Evolutionary conservation across 306 rosid species (phyloP), one percentile per base, ranked within the genome.

Genomic region (Trifolium repens): DNA sequence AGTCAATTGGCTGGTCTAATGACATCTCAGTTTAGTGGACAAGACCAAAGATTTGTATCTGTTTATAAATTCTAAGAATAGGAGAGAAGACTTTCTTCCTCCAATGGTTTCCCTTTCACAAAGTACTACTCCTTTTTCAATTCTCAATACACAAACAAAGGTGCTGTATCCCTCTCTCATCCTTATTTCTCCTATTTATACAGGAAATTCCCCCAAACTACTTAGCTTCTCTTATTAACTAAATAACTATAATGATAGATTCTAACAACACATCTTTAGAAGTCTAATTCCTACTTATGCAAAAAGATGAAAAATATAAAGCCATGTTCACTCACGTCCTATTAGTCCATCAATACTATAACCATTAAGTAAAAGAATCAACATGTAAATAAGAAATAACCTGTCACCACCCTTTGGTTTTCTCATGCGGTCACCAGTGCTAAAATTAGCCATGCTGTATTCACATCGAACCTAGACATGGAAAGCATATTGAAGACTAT

Each of bases 371-470:
- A 42, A 42, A 42, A 42, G 46, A 4, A 44, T 44, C 50, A 44
- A 44, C 67, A 71, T 79, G 54, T 4, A 55, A 68, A 67, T 14
- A 3, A 39, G 65, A 12, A 83, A 22, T 55, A 93, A 65, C 97
- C 96, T 89, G 83, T 93, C 92, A 7, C 97, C 92, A 7, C 97
- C 97, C 96, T 93, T 93, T 1, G 91, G 88, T 73, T 88, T 93
- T 81, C 97, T 87, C 91, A 69, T 84, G 71, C 96, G 90, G 87
- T 93, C 98, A 37, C 98, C 97, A 0, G 96, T 88, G 78, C 98
- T 91, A 81, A 91, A 93, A 83, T 91, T 91, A 79, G 97, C 93
- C 97, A 93, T 89, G 80, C 85, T 93, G 71, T 91, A 93, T 74
- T 93, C 98, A 74, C 97, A 91, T 1, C 97, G 87, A 78, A 93